Conservation (phyloP, 1,139 yeast species). For the Scheffersomyces illinoinensis region DNA sequence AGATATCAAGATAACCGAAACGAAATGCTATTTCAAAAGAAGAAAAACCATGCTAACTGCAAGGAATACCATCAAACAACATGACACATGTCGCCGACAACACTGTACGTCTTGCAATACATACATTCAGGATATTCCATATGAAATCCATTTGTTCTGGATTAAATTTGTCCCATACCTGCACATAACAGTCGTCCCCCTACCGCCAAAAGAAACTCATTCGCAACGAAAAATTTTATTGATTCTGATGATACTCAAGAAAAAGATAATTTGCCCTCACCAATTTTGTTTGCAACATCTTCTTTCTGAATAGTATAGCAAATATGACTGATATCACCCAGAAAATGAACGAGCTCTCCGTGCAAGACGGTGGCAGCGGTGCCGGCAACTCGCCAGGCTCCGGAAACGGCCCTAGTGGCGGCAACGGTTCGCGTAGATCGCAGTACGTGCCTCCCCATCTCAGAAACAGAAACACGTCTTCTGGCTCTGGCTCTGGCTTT, state of each 20-base stretch:
- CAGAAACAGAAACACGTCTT: slow-evolving; percentile 30
- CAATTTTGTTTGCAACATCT: background rate
- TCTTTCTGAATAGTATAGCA: slow-evolving; percentile 2
- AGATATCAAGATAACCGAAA: too few relatives aligned
- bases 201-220: background rate
- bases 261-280: slow-evolving; percentile 3
- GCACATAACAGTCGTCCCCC: background rate
- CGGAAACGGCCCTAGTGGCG: slow-evolving; percentile 5
- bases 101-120: too few relatives aligned
- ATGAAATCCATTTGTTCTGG: background rate
- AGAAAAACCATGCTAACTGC: too few relatives aligned
- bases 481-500: slow-evolving; percentile 24
- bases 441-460: slow-evolving; percentile 75
- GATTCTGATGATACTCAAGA: background rate
- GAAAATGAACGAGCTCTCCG: slow-evolving; percentile 47
- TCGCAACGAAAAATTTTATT: background rate
- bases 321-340: slow-evolving; percentile 45
- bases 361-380: slow-evolving; percentile 22
- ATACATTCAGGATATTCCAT: background rate
- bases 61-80: too few relatives aligned
- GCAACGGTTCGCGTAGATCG: slow-evolving; percentile 3
- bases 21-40: too few relatives aligned
- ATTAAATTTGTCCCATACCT: background rate
- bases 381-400: slow-evolving; percentile 14
- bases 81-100: background rate